phyloP scores from a whole-genome alignment of 2,329 filamentous ascomycete species.

The Ustulina deusta region DNA sequence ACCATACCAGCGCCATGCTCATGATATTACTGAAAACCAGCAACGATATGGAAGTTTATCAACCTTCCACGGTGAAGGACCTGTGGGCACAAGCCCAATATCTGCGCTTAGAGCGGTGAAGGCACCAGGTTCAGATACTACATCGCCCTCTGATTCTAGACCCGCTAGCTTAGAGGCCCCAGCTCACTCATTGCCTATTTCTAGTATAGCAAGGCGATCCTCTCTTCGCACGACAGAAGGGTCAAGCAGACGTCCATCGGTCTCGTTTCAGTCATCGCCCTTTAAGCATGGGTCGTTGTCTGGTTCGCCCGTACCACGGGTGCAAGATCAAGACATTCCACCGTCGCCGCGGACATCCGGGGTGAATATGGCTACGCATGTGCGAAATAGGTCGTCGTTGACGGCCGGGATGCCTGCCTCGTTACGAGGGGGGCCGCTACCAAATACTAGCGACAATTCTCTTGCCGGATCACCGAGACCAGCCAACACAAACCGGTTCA shows the following conservation, averaged over 20 bases:
- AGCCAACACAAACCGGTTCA: conserved; percentile 82
- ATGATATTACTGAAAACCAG: conserved; percentile 69
- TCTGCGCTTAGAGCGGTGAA: conserved; percentile 81
- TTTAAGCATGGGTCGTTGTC: conserved; percentile 98
- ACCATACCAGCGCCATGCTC: conserved; percentile 68
- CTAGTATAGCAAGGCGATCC: conserved; percentile 52
- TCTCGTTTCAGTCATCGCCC: conserved; percentile 82
- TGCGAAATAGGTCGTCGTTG: conserved; percentile 77
- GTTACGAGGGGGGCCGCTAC: conserved; percentile 72
- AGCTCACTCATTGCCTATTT: conserved; percentile 66
- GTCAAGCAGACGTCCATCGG: conserved; percentile 77
- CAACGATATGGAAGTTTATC: conserved; percentile 91
- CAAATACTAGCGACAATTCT: conserved; percentile 72
- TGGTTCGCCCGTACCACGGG: conserved; percentile 76
- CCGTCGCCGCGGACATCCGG: conserved; percentile 66
- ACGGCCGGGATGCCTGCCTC: conserved; percentile 82
- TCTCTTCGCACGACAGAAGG: conserved; percentile 62
- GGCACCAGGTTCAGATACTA: conserved; percentile 70
- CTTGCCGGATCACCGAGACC: conserved; percentile 83
- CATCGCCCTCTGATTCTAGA: conserved; percentile 67
- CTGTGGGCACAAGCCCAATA: conserved; percentile 85
- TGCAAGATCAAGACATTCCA: conserved; percentile 63
- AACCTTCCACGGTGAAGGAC: conserved; percentile 85
- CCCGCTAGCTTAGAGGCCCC: conserved; percentile 60
- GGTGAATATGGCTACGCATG: conserved; percentile 64